These are phyloP conservation scores for Glarea lozoyensis DNA, from an alignment of 495 filamentous ascomycete genomes.

Conservation along the genomic window DNA sequence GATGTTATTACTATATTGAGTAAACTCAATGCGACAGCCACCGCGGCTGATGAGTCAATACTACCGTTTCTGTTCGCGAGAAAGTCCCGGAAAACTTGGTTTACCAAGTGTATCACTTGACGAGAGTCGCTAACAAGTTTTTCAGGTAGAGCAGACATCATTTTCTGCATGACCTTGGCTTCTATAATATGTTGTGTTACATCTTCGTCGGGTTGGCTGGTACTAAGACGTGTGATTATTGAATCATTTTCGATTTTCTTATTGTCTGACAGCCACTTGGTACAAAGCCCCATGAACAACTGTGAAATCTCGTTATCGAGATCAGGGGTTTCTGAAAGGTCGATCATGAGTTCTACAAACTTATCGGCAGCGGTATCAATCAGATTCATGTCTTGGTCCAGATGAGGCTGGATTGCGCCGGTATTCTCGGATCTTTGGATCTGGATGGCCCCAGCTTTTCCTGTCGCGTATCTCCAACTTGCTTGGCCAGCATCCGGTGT, in stretches of 20 bases:
- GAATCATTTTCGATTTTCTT: not conserved
- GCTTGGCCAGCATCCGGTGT: constrained; percentile 10
- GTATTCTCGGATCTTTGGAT: constrained; percentile 3
- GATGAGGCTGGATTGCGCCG: too few relatives aligned
- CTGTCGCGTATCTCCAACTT: constrained; percentile 9
- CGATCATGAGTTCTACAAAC: constrained; percentile 46
- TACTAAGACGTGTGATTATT: constrained; percentile 11
- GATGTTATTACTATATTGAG: constrained; percentile 58
- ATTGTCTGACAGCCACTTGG: constrained; percentile 43
- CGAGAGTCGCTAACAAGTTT: constrained; percentile 55
- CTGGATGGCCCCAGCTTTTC: constrained; percentile 12
- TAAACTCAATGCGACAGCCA: constrained; percentile 54
- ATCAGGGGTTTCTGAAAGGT: constrained; percentile 37
- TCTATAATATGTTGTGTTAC: constrained; percentile 43
- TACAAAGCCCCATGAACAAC: constrained; percentile 55
- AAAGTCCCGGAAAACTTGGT: constrained; percentile 42
- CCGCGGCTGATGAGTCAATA: constrained; percentile 37
- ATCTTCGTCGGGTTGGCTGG: constrained; percentile 25
- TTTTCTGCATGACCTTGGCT: constrained; percentile 55
- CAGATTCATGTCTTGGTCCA: not conserved
- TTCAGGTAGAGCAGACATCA: constrained; percentile 58
- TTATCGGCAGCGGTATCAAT: constrained; percentile 42
- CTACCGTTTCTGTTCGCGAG: constrained; percentile 3
- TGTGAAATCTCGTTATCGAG: constrained; percentile 49
- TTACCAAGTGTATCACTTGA: constrained; percentile 53